Evolutionary conservation across 768 basidiomycete genomes (phyloP).

Genomic region (Artomyces pyxidatus): DNA sequence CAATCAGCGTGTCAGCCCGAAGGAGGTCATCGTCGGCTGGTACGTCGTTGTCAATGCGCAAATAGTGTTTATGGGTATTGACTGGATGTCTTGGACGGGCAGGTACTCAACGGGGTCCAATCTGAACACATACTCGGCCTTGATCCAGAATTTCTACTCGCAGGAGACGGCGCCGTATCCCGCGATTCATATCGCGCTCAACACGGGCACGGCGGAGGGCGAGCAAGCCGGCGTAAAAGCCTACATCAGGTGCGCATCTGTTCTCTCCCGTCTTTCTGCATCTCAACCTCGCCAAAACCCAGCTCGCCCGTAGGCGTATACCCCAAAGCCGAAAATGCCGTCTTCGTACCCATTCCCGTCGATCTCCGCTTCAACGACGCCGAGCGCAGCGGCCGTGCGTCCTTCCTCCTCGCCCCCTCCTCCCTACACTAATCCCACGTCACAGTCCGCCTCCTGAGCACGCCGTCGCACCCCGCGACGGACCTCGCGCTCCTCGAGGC

Average conservation of each 20-base stretch:
- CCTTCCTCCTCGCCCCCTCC: neutral
- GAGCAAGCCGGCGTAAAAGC: conserved; percentile 72
- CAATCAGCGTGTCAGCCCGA: conserved; percentile 74
- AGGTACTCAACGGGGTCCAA: conserved; percentile 92
- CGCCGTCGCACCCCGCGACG: conserved; percentile 41
- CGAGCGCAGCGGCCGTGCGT: conserved; percentile 81
- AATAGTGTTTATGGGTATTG: neutral
- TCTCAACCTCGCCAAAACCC: neutral
- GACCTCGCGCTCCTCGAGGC: conserved; percentile 72
- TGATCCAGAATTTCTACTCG: conserved; percentile 97
- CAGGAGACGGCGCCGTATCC: conserved; percentile 85
- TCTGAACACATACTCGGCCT: conserved; percentile 89
- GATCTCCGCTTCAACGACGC: conserved; percentile 74
- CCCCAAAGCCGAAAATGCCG: conserved; percentile 90
- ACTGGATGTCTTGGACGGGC: neutral
- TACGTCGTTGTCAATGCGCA: conserved; percentile 30
- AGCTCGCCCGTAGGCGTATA: conserved; percentile 85
- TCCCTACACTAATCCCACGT: conserved; percentile 3
- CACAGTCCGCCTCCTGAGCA: conserved; percentile 71
- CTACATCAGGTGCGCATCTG: conserved; percentile 61
- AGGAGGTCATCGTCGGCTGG: conserved; percentile 94
- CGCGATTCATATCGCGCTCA: conserved; percentile 85
- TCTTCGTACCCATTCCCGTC: conserved; percentile 89
- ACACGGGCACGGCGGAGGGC: conserved; percentile 67
- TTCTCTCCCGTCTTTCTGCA: neutral